These are phyloP conservation scores for Tricholoma matsutake DNA, from an alignment of 768 basidiomycete genomes.

Conservation along the genomic window DNA sequence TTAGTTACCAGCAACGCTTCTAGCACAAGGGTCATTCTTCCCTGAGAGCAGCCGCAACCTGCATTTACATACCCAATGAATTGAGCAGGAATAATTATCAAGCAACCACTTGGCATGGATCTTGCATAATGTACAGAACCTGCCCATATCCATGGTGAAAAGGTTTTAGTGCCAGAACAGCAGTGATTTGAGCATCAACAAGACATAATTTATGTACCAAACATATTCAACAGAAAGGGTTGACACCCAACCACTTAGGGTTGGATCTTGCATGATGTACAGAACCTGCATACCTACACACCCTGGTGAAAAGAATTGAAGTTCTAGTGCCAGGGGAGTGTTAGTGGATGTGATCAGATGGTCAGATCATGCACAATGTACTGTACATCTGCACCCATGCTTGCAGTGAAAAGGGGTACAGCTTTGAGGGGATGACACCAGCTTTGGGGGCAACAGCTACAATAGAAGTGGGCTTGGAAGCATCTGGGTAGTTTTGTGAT, in stretches of 20 bases:
- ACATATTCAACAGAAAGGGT: neutral
- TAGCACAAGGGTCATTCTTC: too few relatives aligned
- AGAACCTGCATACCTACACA: neutral
- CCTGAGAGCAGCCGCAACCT: neutral
- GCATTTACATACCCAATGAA: too few relatives aligned
- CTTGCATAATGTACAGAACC: neutral
- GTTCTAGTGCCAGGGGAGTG: slow-evolving; percentile 1
- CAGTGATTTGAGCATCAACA: neutral
- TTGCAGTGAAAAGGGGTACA: too few relatives aligned
- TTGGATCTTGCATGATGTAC: neutral
- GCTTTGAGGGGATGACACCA: neutral
- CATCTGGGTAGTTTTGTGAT: too few relatives aligned
- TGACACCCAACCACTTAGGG: neutral
- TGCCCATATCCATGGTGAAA: neutral
- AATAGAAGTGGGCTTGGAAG: neutral
- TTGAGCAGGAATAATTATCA: too few relatives aligned
- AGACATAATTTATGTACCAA: neutral
- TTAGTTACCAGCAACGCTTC: neutral
- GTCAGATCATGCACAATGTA: neutral
- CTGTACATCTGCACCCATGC: neutral
- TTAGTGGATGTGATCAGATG: neutral
- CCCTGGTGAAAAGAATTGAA: neutral
- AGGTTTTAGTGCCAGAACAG: neutral
- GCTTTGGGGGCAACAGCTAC: neutral
- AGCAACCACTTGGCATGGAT: neutral